Base-by-base conservation (phyloP, 2,329 filamentous ascomycete genomes). In the Paracorniculantispora psalliotae region DNA sequence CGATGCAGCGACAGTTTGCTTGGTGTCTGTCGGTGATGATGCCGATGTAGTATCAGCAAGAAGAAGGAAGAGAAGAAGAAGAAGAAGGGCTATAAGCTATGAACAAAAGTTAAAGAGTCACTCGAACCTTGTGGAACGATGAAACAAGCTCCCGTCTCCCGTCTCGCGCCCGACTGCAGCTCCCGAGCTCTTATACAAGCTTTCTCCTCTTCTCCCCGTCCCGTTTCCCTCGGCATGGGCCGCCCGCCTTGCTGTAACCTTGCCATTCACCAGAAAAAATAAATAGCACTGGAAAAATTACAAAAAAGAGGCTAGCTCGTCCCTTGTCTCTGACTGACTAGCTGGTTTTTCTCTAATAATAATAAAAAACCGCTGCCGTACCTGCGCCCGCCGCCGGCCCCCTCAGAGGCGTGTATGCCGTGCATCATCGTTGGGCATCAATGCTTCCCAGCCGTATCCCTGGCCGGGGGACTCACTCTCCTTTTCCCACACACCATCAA, bases 381-480 rank as follows among this genome's bases (percentile, higher is more conserved):
- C 55, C 55, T 57, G 55, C 55, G 55, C 55, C 35, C 35, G 47
- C 43, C 30, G 26, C n/a, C 19, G 37, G n/a, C 47, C 37, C 44
- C 41, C 12, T 49, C 37, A 39, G 21, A 17, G 44, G 44, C 43
- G 43, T 37, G n/a, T 57, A 57, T 57, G 55, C 55, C 35, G 46
- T 57, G 55, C 55, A 57, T 50, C 46, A 44, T n/a, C 46, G 55
- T 57, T 57, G 55, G 55, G 55, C 55, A 57, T 57, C 55, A 57
- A 57, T 57, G 55, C 55, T 49, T 57, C 33, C 21, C 26, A 9
- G 10, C 43, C 17, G 35, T 46, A 50, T 50, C 44, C 43, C 30
- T 57, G 33, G 54, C 53, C 47, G 50, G 30, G 50, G 30, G 37
- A 37, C 54, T 57, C 44, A 21, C 55, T 33, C 55, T 47, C 47